Evolutionary conservation across 2,329 filamentous ascomycete genomes (phyloP), one percentile per base, ranked within the genome.

Genomic region (Calonectria henricotiae): DNA sequence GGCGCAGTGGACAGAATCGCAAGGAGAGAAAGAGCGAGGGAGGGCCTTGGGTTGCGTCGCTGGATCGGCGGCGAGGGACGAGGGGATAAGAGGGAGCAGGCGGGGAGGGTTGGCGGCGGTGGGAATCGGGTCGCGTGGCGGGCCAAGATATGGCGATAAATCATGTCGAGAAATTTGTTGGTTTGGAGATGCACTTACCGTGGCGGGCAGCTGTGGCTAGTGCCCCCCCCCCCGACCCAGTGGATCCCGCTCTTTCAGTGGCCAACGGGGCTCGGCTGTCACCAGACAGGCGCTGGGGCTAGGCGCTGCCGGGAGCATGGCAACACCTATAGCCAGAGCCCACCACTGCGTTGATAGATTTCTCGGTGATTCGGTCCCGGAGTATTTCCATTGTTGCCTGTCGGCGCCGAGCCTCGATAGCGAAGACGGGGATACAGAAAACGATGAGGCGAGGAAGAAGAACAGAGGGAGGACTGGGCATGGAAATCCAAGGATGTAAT

Each of bases 141-240:
- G 67, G 44, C 62, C 67, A 63, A 64, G 32, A 25, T 47, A 46
- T 62, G 67, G 62, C 63, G 67, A 69, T 55, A 46, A 55, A 58
- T 49, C 35, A 69, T 69, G 67, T 55, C 62, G 62, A 67, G 64
- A 70, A 67, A 49, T 70, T 70, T 67, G 68, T 43, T 60, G 64
- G 68, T 67, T 63, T 67, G 30, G 41, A 60, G 43, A 67, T 70
- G 68, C 64, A 58, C 68, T 64, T 41, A 41, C 58, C 58, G 47
- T 69, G 37, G 47, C 58, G 58, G 55, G 46, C 46, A 25, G 49
- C 47, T 54, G 67, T 47, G 39, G 67, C 67, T 62, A 49, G 66
- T 58, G 66, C 25, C 49, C n/a, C 20, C 15, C 32, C 60, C 39
- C 20, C 20, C 27, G 23, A 58, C 25, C 9, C 49, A n/a, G 30